Conservation (phyloP, 2,329 filamentous ascomycete species). For the Lachnellula subtilissima region DNA sequence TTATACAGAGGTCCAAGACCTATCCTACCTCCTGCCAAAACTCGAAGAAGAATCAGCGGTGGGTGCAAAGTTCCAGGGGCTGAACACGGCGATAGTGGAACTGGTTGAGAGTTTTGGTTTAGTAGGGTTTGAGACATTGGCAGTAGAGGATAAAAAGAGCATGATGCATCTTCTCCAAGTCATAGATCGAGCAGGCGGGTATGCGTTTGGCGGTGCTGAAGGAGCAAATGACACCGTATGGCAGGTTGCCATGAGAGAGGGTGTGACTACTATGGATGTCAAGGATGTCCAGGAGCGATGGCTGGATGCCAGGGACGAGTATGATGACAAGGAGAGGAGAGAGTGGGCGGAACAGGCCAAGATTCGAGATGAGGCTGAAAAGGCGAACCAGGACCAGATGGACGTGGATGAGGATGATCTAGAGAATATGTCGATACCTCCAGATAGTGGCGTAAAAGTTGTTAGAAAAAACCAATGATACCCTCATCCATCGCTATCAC, state of each 20-base stretch:
- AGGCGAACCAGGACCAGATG: constrained; percentile 32
- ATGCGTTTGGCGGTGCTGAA: constrained; percentile 85
- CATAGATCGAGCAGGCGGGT: constrained; percentile 88
- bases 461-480: constrained; percentile 57
- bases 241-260: constrained; percentile 86
- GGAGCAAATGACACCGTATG: constrained; percentile 95
- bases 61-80: constrained; percentile 70
- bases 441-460: constrained; percentile 65
- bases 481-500: constrained; percentile 38
- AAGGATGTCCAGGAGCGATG: constrained; percentile 92
- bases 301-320: constrained; percentile 84
- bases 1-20: constrained; percentile 95
- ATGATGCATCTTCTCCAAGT: constrained; percentile 90
- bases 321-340: constrained; percentile 73
- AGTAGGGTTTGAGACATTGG: constrained; percentile 87
- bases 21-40: constrained; percentile 75
- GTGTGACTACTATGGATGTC: constrained; percentile 70
- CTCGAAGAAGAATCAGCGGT: constrained; percentile 74
- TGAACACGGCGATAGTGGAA: constrained; percentile 83
- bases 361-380: constrained; percentile 37
- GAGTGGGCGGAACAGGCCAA: constrained; percentile 72
- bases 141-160: constrained; percentile 93
- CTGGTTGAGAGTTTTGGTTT: constrained; percentile 87
- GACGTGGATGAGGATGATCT: constrained; percentile 36
- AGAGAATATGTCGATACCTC: constrained; percentile 45